Evolutionary conservation across 805 yeast genomes (phyloP).

Genomic region (Wickerhamiella allomyrinae): DNA sequence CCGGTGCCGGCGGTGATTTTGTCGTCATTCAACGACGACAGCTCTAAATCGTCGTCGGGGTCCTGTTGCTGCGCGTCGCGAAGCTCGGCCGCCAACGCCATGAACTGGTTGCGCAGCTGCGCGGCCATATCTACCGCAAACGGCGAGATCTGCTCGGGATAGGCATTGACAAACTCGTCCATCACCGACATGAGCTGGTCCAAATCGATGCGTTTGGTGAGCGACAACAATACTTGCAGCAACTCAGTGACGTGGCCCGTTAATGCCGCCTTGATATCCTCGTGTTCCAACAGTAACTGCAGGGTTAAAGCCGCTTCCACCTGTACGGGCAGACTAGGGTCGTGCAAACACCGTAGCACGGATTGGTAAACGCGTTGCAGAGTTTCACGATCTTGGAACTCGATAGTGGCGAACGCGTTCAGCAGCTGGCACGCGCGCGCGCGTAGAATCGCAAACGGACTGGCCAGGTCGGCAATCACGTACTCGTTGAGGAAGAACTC

Average conservation of each 20-base stretch:
- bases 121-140: constrained; percentile 60
- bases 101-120: constrained; percentile 51
- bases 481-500: constrained; percentile 49
- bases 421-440: constrained; percentile 39
- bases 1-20: constrained; percentile 76
- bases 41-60: constrained; percentile 22
- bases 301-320: constrained; percentile 75
- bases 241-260: constrained; percentile 59
- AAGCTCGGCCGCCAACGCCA: constrained; percentile 53
- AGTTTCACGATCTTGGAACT: constrained; percentile 48
- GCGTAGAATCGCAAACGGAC: constrained; percentile 49
- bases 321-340: constrained; percentile 51
- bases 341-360: constrained; percentile 30
- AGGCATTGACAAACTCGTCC: constrained; percentile 89
- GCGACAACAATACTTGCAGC: constrained; percentile 60
- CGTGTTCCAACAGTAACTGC: constrained; percentile 57
- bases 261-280: constrained; percentile 54
- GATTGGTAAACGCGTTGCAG: constrained; percentile 39
- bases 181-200: constrained; percentile 81
- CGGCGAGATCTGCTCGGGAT: constrained; percentile 79
- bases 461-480: constrained; percentile 58
- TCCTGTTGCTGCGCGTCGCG: constrained; percentile 21
- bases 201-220: constrained; percentile 71
- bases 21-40: constrained; percentile 37
- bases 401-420: constrained; percentile 48